Conservation (phyloP, 2,329 filamentous ascomycete species). For the Aquanectria penicillioides region DNA sequence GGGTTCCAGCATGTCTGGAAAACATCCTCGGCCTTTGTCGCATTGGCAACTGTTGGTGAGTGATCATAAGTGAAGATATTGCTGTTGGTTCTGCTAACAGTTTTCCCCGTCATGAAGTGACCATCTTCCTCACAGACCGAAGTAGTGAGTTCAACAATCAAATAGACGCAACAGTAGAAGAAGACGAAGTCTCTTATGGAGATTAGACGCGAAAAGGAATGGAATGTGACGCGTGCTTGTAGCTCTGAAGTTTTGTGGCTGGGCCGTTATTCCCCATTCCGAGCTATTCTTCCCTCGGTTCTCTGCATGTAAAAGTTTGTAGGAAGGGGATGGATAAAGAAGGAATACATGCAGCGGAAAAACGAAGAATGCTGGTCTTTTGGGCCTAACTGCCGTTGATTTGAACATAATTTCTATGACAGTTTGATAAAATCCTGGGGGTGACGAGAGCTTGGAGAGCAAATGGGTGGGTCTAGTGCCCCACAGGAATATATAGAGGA, state of each 20-base stretch:
- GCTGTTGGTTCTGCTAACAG: neutral
- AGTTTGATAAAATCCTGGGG: too few relatives aligned
- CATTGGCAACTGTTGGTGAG: slow-evolving; percentile 17
- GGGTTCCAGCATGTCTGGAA: slow-evolving; percentile 29
- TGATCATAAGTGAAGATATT: neutral
- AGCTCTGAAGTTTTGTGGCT: neutral
- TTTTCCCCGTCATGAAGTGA: slow-evolving; percentile 2
- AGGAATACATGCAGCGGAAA: too few relatives aligned
- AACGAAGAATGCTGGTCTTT: too few relatives aligned
- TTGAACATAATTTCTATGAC: too few relatives aligned
- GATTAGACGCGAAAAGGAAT: neutral
- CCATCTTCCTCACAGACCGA: slow-evolving; percentile 22
- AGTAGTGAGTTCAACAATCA: slow-evolving; percentile 23
- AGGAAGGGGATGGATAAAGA: too few relatives aligned
- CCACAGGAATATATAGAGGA: neutral
- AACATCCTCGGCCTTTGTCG: slow-evolving; percentile 22
- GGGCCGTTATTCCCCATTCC: too few relatives aligned
- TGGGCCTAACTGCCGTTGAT: neutral
- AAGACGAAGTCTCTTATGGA: neutral
- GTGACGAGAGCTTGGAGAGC: too few relatives aligned
- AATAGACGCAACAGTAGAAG: slow-evolving; percentile 27
- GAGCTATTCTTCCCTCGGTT: too few relatives aligned
- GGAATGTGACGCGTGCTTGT: neutral
- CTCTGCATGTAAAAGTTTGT: too few relatives aligned
- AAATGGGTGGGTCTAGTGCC: too few relatives aligned